Conservation (phyloP, 2,329 filamentous ascomycete species). For the Juglanconis juglandina region DNA sequence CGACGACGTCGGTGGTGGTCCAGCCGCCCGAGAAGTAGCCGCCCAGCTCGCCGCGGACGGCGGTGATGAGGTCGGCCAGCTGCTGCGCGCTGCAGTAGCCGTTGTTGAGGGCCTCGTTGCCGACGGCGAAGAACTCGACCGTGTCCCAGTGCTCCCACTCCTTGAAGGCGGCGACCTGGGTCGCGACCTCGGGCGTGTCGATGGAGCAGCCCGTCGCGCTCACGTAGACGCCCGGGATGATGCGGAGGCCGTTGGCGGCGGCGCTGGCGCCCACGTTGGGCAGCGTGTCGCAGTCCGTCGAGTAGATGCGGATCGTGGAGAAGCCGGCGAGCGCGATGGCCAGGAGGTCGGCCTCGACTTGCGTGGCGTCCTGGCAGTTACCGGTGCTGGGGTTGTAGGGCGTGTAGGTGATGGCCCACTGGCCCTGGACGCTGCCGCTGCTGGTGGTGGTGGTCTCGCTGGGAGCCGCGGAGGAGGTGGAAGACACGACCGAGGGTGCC, state of each 20-base stretch:
- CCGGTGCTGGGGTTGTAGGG: conserved; percentile 60
- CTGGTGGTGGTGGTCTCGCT: conserved; percentile 25
- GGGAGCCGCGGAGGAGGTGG: conserved; percentile 21
- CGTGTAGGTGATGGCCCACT: conserved; percentile 78
- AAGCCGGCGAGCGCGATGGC: conserved; percentile 65
- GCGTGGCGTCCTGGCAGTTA: conserved; percentile 60
- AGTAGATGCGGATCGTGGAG: conserved; percentile 76
- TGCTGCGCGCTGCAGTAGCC: conserved; percentile 60
- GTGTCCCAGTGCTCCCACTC: conserved; percentile 70
- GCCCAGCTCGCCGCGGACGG: conserved; percentile 61
- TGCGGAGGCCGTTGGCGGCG: conserved; percentile 63
- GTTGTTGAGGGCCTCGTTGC: conserved; percentile 87
- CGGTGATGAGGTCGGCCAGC: conserved; percentile 68
- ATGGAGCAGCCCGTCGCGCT: conserved; percentile 60
- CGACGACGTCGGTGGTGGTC: conserved; percentile 84
- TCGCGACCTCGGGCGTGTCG: conserved; percentile 56
- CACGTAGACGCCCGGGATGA: conserved; percentile 89
- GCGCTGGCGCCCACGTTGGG: conserved; percentile 69
- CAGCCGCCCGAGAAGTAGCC: conserved; percentile 70
- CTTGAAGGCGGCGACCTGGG: conserved; percentile 72
- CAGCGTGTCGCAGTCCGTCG: conserved; percentile 83
- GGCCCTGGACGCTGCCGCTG: conserved; percentile 44
- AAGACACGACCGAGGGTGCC: conserved; percentile 22
- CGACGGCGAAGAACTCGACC: conserved; percentile 77
- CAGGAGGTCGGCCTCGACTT: conserved; percentile 59